phyloP scores from a whole-genome alignment of 306 rosid genomes.

The Purshia tridentata region DNA sequence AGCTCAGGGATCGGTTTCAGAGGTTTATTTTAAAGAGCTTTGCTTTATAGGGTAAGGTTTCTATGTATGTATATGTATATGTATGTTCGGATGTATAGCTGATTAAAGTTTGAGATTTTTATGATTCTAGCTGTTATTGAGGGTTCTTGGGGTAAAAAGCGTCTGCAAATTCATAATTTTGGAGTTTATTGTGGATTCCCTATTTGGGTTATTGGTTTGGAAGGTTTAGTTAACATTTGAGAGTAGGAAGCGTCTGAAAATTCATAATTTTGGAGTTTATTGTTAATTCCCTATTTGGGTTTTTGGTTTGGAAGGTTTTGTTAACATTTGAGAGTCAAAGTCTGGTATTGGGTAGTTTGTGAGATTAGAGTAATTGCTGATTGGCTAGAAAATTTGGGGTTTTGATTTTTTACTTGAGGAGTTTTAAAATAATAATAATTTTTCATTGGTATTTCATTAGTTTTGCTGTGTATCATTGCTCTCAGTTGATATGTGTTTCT shows the following conservation, averaged over 20 bases:
- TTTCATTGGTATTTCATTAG: background rate
- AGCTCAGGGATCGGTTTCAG: slow-evolving; percentile 46
- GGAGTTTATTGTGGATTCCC: background rate
- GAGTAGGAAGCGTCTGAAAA: background rate
- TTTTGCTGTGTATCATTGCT: background rate
- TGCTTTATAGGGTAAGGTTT: slow-evolving; percentile 40
- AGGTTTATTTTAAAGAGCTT: slow-evolving; percentile 40
- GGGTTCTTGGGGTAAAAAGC: background rate
- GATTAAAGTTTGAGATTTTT: background rate
- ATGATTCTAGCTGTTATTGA: background rate
- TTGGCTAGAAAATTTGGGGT: background rate
- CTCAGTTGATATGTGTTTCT: background rate
- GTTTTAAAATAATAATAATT: background rate
- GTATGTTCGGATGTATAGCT: background rate
- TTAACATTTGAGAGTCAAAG: background rate
- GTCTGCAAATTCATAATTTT: background rate
- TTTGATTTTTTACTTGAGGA: background rate
- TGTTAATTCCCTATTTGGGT: background rate
- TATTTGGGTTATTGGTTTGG: background rate
- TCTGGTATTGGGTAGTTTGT: background rate
- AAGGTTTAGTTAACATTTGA: background rate
- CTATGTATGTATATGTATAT: background rate
- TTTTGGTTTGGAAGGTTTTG: background rate
- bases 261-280: background rate
- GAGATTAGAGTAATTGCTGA: background rate